Evolutionary conservation across 192 early-diverging fungal genomes (phyloP).

Genomic region (Lunasporangiospora selenospora): DNA sequence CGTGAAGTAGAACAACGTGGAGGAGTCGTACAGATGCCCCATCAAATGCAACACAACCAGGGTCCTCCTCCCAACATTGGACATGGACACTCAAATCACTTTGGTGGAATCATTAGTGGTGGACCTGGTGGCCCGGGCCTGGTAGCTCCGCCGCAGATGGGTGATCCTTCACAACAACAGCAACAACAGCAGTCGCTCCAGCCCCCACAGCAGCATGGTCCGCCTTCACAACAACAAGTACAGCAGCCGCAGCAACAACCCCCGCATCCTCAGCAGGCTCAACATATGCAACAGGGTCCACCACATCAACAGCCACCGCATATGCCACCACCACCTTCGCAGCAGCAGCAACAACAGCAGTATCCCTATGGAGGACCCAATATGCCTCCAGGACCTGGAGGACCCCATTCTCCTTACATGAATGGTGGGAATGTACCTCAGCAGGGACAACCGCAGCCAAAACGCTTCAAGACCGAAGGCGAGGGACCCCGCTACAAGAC

Average conservation of each 20-base stretch:
- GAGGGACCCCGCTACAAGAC: conserved; percentile 45
- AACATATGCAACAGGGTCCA: conserved; percentile 10
- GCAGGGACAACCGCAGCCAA: conserved; percentile 50
- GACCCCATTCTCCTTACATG: conserved; percentile 53
- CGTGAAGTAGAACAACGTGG: conserved; percentile 83
- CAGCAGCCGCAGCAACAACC: conserved; percentile 52
- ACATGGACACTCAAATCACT: conserved; percentile 64
- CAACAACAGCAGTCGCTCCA: conserved; percentile 42
- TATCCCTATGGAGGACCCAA: conserved; percentile 40
- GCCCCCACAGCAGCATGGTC: conserved; percentile 17
- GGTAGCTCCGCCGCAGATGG: conserved; percentile 60
- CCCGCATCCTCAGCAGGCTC: conserved; percentile 41
- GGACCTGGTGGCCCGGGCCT: conserved; percentile 55
- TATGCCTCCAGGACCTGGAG: conserved; percentile 38
- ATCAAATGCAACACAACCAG: conserved; percentile 56
- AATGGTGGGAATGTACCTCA: conserved; percentile 46
- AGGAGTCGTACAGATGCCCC: conserved; percentile 57
- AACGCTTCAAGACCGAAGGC: conserved; percentile 41
- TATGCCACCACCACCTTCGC: conserved; percentile 30
- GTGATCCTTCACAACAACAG: conserved; percentile 50
- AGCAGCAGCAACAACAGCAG: conserved; percentile 7
- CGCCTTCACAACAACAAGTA: conserved; percentile 32
- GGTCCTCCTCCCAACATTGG: conserved; percentile 70
- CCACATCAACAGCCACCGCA: conserved; percentile 42
- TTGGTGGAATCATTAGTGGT: conserved; percentile 59